phyloP scores from a whole-genome alignment of 139 green algal species.

The Spirogloea muscicola region DNA sequence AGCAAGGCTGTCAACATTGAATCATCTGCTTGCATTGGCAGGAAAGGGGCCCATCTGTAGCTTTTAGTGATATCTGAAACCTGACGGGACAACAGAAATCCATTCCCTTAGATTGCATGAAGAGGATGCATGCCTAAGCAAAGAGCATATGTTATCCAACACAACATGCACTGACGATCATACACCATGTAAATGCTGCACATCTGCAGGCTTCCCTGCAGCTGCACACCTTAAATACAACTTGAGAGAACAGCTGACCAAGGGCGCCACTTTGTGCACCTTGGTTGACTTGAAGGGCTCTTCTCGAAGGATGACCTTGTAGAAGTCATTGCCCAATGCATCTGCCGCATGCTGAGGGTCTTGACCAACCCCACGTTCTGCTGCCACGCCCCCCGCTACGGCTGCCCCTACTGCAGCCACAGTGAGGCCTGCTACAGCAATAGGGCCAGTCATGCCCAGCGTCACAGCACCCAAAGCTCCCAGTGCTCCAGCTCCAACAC shows the following conservation, averaged over 20 bases:
- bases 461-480: constrained; percentile 20
- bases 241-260: neutral
- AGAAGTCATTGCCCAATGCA: constrained; percentile 24
- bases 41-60: constrained; percentile 30
- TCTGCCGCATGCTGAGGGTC: constrained; percentile 9
- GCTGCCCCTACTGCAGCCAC: constrained; percentile 22
- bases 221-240: neutral
- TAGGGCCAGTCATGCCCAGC: constrained; percentile 15
- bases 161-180: neutral
- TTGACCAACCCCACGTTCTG: neutral
- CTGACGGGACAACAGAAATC: constrained; percentile 4
- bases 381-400: constrained; percentile 1
- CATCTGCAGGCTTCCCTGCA: neutral
- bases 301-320: constrained; percentile 23
- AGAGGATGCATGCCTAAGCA: neutral
- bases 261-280: neutral
- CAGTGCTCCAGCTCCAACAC: constrained; percentile 14
- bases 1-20: constrained; percentile 31
- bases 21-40: constrained; percentile 12
- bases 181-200: neutral
- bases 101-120: neutral
- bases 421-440: constrained; percentile 13
- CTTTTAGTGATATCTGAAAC: constrained; percentile 12
- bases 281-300: constrained; percentile 34
- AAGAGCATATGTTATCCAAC: neutral